A percentile compares a stretch with the other conserved stretches of the same genome.
Evolutionary conservation across 2,329 filamentous ascomycete genomes (phyloP).

Genomic region (Stemphylium vesicarium): DNA sequence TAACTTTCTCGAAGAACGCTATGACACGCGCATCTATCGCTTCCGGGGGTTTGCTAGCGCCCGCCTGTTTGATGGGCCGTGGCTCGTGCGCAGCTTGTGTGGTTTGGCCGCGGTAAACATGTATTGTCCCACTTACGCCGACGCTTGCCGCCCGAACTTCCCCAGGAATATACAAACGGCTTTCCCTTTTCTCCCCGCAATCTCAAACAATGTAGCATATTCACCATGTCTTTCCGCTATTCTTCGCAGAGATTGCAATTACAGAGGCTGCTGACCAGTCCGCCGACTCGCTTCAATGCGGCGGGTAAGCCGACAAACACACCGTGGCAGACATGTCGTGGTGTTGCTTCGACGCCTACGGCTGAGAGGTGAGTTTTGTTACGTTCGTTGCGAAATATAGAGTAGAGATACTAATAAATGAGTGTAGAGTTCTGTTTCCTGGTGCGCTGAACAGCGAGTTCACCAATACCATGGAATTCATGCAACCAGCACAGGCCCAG

Average conservation of each 20-base stretch:
- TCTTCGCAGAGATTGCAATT: conserved; percentile 33
- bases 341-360: conserved; percentile 64
- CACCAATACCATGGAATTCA: conserved; percentile 78
- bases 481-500: conserved; percentile 69
- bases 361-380: conserved; percentile 62
- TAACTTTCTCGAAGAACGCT: conserved; percentile 33
- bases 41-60: conserved; percentile 8
- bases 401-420: not conserved
- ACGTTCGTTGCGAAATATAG: not conserved
- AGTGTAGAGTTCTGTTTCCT: conserved; percentile 71
- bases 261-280: conserved; percentile 18
- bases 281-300: conserved; percentile 24
- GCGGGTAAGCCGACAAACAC: conserved; percentile 17
- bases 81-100: not conserved
- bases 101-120: conserved; percentile 6
- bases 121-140: conserved; percentile 24
- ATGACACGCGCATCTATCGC: conserved; percentile 34
- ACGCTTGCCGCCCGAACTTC: conserved; percentile 38
- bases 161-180: conserved; percentile 26
- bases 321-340: conserved; percentile 56
- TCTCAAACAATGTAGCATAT: conserved; percentile 25
- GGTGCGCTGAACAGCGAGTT: conserved; percentile 96
- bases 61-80: not conserved
- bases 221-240: conserved; percentile 45
- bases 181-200: conserved; percentile 15